These are phyloP conservation scores for Chaetothyriales sp. DNA, from an alignment of 2,329 filamentous ascomycete species.

Conservation along the genomic window DNA sequence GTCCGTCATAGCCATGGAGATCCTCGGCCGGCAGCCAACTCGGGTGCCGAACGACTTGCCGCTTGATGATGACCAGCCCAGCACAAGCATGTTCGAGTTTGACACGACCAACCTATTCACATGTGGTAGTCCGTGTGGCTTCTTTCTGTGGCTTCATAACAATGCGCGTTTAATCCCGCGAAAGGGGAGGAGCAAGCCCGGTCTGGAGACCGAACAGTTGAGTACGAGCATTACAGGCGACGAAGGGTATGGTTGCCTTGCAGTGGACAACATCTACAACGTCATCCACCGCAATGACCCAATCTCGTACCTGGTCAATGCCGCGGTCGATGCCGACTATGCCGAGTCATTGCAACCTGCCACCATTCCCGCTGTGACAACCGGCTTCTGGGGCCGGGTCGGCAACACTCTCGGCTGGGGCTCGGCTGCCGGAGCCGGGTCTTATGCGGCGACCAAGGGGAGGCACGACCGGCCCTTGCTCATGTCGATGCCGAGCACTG, in stretches of 20 bases:
- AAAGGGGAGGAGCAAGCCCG: constrained; percentile 58
- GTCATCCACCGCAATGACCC: constrained; percentile 63
- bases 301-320: constrained; percentile 84
- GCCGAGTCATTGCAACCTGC: constrained; percentile 61
- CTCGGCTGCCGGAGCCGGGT: constrained; percentile 45
- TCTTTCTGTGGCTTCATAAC: constrained; percentile 72
- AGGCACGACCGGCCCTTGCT: constrained; percentile 39
- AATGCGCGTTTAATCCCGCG: constrained; percentile 55
- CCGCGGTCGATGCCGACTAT: constrained; percentile 69
- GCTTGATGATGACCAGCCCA: constrained; percentile 22
- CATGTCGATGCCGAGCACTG: constrained; percentile 46
- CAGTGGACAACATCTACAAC: constrained; percentile 94
- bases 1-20: constrained; percentile 85
- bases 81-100: constrained; percentile 64
- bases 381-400: constrained; percentile 50
- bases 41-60: constrained; percentile 36
- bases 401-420: constrained; percentile 46
- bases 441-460: constrained; percentile 19
- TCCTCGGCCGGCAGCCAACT: constrained; percentile 79
- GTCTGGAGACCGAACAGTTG: constrained; percentile 49
- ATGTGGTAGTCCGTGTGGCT: constrained; percentile 76
- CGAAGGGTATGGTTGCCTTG: constrained; percentile 74
- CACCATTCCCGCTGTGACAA: constrained; percentile 58
- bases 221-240: constrained; percentile 54
- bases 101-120: constrained; percentile 81